Evolutionary conservation across 495 filamentous ascomycete genomes (phyloP).

Genomic region (Apodospora peruviana): DNA sequence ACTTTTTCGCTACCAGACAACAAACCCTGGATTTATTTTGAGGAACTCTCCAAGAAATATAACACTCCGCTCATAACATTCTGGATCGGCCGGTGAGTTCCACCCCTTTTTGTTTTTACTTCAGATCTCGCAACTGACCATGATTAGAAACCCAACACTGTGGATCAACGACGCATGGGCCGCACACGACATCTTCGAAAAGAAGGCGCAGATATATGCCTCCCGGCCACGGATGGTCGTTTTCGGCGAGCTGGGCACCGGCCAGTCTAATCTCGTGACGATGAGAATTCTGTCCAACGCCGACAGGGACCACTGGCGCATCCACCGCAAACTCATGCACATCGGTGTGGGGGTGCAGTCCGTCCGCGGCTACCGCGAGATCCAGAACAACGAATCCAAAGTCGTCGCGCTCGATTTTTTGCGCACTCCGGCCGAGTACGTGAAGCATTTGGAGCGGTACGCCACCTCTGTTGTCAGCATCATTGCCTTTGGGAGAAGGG

Average conservation of each 20-base stretch:
- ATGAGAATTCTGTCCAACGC: conserved; percentile 43
- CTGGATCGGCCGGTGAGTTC: conserved; percentile 49
- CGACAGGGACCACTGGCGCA: conserved; percentile 54
- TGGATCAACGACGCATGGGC: conserved; percentile 63
- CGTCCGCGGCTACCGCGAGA: conserved; percentile 51
- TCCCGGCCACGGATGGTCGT: conserved; percentile 51
- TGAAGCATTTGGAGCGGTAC: conserved; percentile 59
- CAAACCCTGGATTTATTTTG: conserved; percentile 63
- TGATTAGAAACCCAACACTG: conserved; percentile 50
- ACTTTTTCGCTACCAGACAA: conserved; percentile 52
- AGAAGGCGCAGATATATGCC: conserved; percentile 50
- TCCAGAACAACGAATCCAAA: conserved; percentile 56
- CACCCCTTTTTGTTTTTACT: not conserved
- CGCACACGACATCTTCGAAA: conserved; percentile 51
- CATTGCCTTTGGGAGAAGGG: conserved; percentile 56
- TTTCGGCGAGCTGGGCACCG: conserved; percentile 54
- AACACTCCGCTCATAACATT: conserved; percentile 54
- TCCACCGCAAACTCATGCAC: conserved; percentile 59
- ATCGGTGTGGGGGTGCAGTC: conserved; percentile 55
- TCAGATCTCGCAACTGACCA: not conserved
- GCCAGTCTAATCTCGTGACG: conserved; percentile 53
- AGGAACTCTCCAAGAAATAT: conserved; percentile 49
- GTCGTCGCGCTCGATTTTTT: conserved; percentile 48
- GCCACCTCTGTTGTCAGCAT: conserved; percentile 60
- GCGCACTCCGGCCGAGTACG: conserved; percentile 44